A percentile compares a stretch with the other conserved stretches of the same genome.
Evolutionary conservation across 2,329 filamentous ascomycete species (phyloP).

Genomic region (Pseudogymnoascus destructans): DNA sequence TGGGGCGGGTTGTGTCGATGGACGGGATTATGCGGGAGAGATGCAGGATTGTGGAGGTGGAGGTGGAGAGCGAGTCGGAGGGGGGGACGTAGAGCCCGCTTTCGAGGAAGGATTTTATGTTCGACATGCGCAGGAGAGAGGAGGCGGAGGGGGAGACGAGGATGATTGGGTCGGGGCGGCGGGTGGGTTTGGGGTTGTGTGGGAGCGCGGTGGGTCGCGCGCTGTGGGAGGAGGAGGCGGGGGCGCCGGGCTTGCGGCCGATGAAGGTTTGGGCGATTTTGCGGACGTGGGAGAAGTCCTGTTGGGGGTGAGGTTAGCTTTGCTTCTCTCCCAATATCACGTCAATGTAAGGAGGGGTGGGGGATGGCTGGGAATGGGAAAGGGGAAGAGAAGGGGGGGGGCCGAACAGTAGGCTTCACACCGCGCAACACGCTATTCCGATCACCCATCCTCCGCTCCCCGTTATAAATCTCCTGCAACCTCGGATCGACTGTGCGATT

Average conservation of each 20-base stretch:
- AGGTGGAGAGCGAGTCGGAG: conserved; percentile 46
- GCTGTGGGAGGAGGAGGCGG: conserved; percentile 22
- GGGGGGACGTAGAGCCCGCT: conserved; percentile 69
- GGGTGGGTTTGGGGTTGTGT: conserved; percentile 40
- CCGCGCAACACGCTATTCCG: conserved; percentile 79
- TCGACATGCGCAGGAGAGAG: conserved; percentile 85
- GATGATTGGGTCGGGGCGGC: conserved; percentile 73
- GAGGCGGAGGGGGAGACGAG: conserved; percentile 92
- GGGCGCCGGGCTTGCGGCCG: conserved; percentile 40
- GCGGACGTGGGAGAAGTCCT: conserved; percentile 92
- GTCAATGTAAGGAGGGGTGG: not conserved
- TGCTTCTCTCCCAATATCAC: too few relatives aligned
- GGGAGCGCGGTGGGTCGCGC: conserved; percentile 16
- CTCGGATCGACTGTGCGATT: conserved; percentile 66
- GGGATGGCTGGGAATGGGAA: not conserved
- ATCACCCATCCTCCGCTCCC: conserved; percentile 84
- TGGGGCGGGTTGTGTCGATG: conserved; percentile 56
- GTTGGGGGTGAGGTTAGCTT: conserved; percentile 8
- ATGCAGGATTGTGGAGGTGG: conserved; percentile 68
- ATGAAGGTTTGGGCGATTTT: conserved; percentile 74
- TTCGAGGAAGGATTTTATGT: conserved; percentile 89
- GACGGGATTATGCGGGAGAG: conserved; percentile 64
- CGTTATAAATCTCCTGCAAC: conserved; percentile 77
- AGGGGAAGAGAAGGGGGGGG: not conserved
- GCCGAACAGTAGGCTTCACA: conserved; percentile 72